Base-by-base conservation (phyloP, 2,329 filamentous ascomycete genomes). In the Botrytis pseudocinerea region DNA sequence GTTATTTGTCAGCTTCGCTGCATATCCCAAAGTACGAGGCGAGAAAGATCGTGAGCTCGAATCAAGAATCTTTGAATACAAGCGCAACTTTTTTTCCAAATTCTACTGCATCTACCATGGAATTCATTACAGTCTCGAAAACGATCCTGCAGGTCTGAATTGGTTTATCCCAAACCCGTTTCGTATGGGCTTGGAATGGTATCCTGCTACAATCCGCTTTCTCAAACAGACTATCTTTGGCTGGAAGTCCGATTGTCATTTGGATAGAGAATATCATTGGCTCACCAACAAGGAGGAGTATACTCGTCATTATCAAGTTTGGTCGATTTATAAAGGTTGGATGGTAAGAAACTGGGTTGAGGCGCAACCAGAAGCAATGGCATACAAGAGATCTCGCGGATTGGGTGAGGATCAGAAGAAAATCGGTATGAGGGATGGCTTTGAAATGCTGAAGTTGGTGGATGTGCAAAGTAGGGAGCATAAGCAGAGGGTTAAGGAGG, bases 291-390 rank as follows among this genome's bases (percentile, higher is more conserved):
- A 4, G 1, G 9, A 16, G 0, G 32, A 54, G 1, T 66, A 66
- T 28, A n/a, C 8, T 3, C 25, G 16, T 2, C 18, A 66, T 20
- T 66, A 66, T 2, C 12, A 2, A 1, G 35, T 20, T 9, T 66
- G 64, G 64, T 8, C 18, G 12, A 40, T 2, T 3, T 66, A 66
- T 4, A 32, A 51, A 7, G 14, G 20, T 10, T 66, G 46, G 46
- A 40, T 66, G 64, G 28, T 54, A 16, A 66, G 64, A n/a, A 25
- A 66, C 7, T 66, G 64, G 64, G 64, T 66, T 7, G 64, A 66
- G 25, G 35, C n/a, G 18, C 64, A 66, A 14, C 64, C 64, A 6
- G 46, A 25, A n/a, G 64, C 46, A 7, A 12, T 54, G 16, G 25
- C 18, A 14, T 66, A 66, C 7, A 66, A 66, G 32, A 54, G 38